A percentile compares a stretch with the other conserved stretches of the same genome.
phyloP scores from a whole-genome alignment of 768 basidiomycete genomes.

The Mycena maculata region DNA sequence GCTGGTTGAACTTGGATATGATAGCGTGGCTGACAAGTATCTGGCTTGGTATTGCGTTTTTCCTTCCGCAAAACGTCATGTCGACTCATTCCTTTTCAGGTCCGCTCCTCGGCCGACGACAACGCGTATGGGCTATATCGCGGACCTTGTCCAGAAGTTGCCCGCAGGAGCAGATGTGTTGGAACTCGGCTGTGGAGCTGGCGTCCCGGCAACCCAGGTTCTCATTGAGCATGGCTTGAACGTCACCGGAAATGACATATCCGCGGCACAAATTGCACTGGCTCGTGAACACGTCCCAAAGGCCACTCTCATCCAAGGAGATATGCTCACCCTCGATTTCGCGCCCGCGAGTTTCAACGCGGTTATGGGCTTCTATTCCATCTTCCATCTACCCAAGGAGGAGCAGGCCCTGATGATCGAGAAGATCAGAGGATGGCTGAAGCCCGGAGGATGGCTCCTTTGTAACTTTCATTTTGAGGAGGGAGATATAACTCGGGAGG shows the following conservation, averaged over 20 bases:
- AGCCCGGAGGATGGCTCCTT: conserved; percentile 42
- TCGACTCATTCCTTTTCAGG: conserved; percentile 16
- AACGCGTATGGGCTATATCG: conserved; percentile 35
- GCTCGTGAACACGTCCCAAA: conserved; percentile 39
- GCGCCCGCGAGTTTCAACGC: conserved; percentile 37
- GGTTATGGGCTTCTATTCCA: conserved; percentile 43
- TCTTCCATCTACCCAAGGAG: conserved; percentile 43
- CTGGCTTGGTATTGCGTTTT: conserved; percentile 21
- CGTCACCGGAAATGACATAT: conserved; percentile 45
- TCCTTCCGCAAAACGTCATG: no score
- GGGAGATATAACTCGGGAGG: conserved; percentile 35
- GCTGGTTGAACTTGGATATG: conserved; percentile 20
- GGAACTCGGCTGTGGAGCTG: conserved; percentile 47
- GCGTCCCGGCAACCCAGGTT: conserved; percentile 39
- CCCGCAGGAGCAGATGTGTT: conserved; percentile 37
- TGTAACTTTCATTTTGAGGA: conserved; percentile 31
- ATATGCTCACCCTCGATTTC: conserved; percentile 42
- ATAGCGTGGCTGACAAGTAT: conserved; percentile 20
- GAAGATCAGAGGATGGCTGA: conserved; percentile 43
- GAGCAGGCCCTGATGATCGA: conserved; percentile 43
- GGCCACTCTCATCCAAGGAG: conserved; percentile 41
- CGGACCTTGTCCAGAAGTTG: conserved; percentile 34
- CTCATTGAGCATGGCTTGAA: conserved; percentile 37
- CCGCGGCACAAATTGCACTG: conserved; percentile 41
- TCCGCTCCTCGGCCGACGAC: conserved; percentile 37